A percentile compares a stretch with the other conserved stretches of the same genome.
Evolutionary conservation across 2,329 filamentous ascomycete species (phyloP).

Genomic region (Tolypocladium endophyticum): DNA sequence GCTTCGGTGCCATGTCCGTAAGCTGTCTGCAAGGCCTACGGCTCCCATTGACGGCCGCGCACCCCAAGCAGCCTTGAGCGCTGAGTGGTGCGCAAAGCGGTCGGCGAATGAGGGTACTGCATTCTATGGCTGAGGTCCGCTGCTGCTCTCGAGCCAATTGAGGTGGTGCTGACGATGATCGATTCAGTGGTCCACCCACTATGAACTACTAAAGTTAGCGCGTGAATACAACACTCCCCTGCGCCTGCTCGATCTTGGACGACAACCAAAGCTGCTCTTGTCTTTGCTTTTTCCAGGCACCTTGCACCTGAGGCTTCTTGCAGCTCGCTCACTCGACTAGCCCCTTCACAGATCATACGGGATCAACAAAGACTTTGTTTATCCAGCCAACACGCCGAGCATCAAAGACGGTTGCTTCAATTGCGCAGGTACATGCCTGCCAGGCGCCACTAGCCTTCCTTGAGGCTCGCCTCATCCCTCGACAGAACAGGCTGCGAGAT

Average conservation of each 20-base stretch:
- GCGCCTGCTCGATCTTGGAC: neutral
- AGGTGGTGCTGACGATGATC: neutral
- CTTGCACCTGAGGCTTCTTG: neutral
- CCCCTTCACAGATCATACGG: neutral
- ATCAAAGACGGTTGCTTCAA: neutral
- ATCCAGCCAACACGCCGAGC: neutral
- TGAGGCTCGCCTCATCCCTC: neutral
- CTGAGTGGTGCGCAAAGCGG: neutral
- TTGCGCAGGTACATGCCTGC: neutral
- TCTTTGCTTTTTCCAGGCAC: neutral
- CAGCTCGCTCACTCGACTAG: neutral
- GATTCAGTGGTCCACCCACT: neutral
- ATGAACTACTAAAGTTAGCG: neutral
- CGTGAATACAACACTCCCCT: neutral
- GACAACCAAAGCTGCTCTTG: neutral
- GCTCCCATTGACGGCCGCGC: neutral
- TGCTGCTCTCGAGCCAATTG: neutral
- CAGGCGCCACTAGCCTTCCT: neutral
- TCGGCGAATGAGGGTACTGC: neutral
- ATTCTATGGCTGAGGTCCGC: neutral
- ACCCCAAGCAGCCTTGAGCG: neutral
- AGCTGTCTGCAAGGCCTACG: too few species aligned
- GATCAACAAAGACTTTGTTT: neutral
- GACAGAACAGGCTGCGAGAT: neutral
- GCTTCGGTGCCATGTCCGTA: too few species aligned